A percentile compares a stretch with the other conserved stretches of the same genome.
phyloP scores from a whole-genome alignment of 768 basidiomycete species.

The Suillus variegatus region DNA sequence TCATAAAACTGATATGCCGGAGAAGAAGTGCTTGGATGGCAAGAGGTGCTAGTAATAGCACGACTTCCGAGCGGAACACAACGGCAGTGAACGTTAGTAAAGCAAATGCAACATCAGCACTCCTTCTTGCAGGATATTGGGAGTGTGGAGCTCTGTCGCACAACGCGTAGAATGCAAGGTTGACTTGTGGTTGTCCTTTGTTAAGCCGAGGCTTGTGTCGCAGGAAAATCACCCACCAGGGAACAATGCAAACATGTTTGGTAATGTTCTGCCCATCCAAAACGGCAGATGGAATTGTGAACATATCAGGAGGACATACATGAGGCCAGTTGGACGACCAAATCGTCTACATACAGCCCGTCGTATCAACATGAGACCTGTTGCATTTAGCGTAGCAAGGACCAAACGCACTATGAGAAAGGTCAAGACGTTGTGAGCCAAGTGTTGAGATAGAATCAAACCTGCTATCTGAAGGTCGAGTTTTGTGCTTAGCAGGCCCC shows the following conservation, averaged over 20 bases:
- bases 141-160: slow-evolving; percentile 39
- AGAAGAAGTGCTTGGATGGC: slow-evolving; percentile 51
- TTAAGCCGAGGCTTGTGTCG: not conserved
- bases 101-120: slow-evolving; percentile 46
- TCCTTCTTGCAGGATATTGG: slow-evolving; percentile 34
- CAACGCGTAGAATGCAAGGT: slow-evolving; percentile 55
- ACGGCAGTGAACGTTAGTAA: slow-evolving; percentile 68
- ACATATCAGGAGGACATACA: slow-evolving; percentile 69
- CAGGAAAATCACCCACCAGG: slow-evolving; percentile 54
- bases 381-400: slow-evolving; percentile 65
- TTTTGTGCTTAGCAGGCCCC: slow-evolving; percentile 54
- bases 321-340: slow-evolving; percentile 53
- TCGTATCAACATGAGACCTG: slow-evolving; percentile 62
- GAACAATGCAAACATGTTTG: slow-evolving; percentile 90
- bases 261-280: slow-evolving; percentile 91
- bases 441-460: slow-evolving; percentile 35
- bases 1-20: slow-evolving; percentile 42
- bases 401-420: slow-evolving; percentile 63
- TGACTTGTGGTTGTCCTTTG: slow-evolving; percentile 44
- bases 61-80: slow-evolving; percentile 81
- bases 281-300: slow-evolving; percentile 92
- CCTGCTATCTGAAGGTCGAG: slow-evolving; percentile 71
- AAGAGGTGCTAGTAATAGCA: slow-evolving; percentile 63
- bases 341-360: slow-evolving; percentile 65
- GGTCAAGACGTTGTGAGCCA: slow-evolving; percentile 1